These are phyloP conservation scores for Penicillium longicatenatum DNA, from an alignment of 495 filamentous ascomycete species.

Conservation along the genomic window DNA sequence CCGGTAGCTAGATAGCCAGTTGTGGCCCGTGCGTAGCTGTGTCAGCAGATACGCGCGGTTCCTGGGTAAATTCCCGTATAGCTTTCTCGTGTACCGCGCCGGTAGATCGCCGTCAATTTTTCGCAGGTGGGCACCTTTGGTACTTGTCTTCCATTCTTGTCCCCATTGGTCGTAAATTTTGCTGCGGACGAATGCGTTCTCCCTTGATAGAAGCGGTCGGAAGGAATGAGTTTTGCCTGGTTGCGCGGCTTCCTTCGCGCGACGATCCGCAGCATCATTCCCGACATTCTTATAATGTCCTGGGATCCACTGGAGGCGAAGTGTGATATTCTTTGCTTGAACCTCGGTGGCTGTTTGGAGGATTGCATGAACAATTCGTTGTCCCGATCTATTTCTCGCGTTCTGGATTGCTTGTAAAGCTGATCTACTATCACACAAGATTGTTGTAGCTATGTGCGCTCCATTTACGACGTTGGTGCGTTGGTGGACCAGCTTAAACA, in stretches of 20 bases:
- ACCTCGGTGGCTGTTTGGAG: constrained; percentile 19
- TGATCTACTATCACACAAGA: constrained; percentile 20
- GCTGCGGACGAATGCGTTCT: constrained; percentile 8
- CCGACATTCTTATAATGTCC: constrained; percentile 14
- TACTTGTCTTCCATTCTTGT: constrained; percentile 17
- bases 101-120: constrained; percentile 21
- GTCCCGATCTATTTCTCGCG: constrained; percentile 20
- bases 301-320: constrained; percentile 24
- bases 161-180: constrained; percentile 15
- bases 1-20: constrained; percentile 17
- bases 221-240: constrained; percentile 22
- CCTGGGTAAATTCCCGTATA: constrained; percentile 19
- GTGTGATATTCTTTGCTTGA: constrained; percentile 4
- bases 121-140: constrained; percentile 14
- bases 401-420: constrained; percentile 21
- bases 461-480: background rate
- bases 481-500: constrained; percentile 14
- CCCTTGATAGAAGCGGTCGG: constrained; percentile 18
- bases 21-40: constrained; percentile 25
- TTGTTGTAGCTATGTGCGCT: constrained; percentile 9
- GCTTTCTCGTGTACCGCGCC: constrained; percentile 16
- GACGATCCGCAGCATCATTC: constrained; percentile 16
- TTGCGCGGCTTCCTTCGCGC: constrained; percentile 11
- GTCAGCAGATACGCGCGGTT: constrained; percentile 21
- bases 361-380: constrained; percentile 25